These are phyloP conservation scores for Sarocladiaceae sp. DNA, from an alignment of 2,329 filamentous ascomycete genomes.

Conservation along the genomic window DNA sequence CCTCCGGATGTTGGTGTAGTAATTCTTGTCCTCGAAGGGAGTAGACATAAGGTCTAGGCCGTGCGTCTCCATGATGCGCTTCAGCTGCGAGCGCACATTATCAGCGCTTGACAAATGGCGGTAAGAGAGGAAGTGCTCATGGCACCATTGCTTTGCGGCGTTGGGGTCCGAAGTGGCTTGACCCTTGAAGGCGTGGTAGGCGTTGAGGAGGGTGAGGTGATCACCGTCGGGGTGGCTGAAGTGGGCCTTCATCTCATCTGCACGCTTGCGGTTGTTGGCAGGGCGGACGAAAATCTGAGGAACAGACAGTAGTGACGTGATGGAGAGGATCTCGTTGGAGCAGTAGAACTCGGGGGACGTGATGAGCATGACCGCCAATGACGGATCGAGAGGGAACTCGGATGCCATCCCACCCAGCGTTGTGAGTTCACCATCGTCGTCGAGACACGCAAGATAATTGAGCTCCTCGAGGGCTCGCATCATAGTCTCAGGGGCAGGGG, in stretches of 20 bases:
- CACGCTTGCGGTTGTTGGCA: constrained; percentile 75
- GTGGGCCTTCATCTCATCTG: constrained; percentile 93
- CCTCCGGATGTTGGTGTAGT: constrained; percentile 94
- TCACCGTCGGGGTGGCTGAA: constrained; percentile 93
- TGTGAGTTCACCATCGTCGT: constrained; percentile 93
- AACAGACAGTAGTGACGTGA: constrained; percentile 88
- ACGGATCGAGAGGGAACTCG: constrained; percentile 90
- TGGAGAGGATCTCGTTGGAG: constrained; percentile 94
- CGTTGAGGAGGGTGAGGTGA: constrained; percentile 92
- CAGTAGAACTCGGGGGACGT: constrained; percentile 97
- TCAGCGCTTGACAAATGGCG: constrained; percentile 87
- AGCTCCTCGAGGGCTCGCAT: constrained; percentile 97
- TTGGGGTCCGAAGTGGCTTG: constrained; percentile 50
- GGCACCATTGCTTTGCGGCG: constrained; percentile 86
- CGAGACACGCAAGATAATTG: constrained; percentile 92
- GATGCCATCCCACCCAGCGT: constrained; percentile 79
- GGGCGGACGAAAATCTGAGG: constrained; percentile 91
- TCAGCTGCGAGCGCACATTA: constrained; percentile 85
- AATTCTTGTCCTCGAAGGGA: constrained; percentile 89
- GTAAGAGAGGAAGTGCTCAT: constrained; percentile 90
- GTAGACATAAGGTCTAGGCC: constrained; percentile 83
- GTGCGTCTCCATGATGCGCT: constrained; percentile 93
- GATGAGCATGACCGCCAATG: constrained; percentile 95
- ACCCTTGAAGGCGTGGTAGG: constrained; percentile 94
- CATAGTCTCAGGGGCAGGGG: constrained; percentile 92